Evolutionary conservation across 306 rosid species (phyloP).

Genomic region (Dalbergia cochinchinensis): DNA sequence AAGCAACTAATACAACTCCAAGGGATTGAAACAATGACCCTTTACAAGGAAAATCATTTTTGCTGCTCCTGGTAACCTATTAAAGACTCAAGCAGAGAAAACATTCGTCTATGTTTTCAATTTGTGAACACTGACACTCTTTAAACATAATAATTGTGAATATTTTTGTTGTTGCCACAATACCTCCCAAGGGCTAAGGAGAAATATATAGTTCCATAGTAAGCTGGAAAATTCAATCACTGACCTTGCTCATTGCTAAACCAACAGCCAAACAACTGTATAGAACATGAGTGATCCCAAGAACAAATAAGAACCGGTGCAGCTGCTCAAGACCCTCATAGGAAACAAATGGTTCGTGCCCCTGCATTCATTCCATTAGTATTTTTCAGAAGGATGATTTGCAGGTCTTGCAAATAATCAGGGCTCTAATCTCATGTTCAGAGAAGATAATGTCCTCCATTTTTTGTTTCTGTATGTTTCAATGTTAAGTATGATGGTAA

Average conservation of each 20-base stretch:
- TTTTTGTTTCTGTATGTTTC: background rate
- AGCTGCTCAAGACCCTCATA: slow-evolving; percentile 96
- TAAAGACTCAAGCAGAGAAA: no score
- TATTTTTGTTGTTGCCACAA: no score
- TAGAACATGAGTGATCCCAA: slow-evolving; percentile 92
- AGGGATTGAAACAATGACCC: slow-evolving; percentile 25
- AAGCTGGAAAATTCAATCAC: slow-evolving; percentile 32
- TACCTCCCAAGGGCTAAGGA: no score
- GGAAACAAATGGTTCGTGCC: slow-evolving; percentile 95
- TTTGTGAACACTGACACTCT: no score
- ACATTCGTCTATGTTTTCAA: no score
- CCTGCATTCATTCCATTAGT: slow-evolving; percentile 61
- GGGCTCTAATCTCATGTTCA: slow-evolving; percentile 20
- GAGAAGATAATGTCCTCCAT: background rate
- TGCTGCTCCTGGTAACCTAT: no score
- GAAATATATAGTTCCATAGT: background rate
- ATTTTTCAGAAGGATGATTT: slow-evolving; percentile 16
- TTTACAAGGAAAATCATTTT: no score
- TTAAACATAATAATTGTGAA: no score
- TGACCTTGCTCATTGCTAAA: slow-evolving; percentile 93
- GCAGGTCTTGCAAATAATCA: background rate
- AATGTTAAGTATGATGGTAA: no score
- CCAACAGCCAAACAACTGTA: slow-evolving; percentile 94
- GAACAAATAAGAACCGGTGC: slow-evolving; percentile 92
- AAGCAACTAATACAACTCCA: slow-evolving; percentile 16